A percentile compares a stretch with the other conserved stretches of the same genome.
phyloP scores from a whole-genome alignment of 495 filamentous ascomycete species.

The Venustampulla echinocandica region DNA sequence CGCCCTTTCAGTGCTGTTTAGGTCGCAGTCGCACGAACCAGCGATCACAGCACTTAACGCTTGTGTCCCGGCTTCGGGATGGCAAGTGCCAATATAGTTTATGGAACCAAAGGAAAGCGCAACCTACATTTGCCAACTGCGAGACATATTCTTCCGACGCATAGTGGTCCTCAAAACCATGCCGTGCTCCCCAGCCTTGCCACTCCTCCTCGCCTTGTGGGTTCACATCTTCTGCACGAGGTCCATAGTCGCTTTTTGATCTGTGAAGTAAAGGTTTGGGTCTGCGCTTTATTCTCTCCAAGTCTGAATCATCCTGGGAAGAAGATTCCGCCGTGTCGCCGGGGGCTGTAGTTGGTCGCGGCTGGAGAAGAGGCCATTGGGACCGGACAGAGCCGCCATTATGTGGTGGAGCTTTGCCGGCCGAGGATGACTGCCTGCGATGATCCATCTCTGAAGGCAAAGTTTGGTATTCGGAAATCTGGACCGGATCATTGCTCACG shows the following conservation, averaged over 20 bases:
- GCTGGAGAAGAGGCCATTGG: conserved; percentile 5
- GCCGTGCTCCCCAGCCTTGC: conserved; percentile 46
- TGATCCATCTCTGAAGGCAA: conserved; percentile 4
- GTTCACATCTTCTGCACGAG: conserved; percentile 34
- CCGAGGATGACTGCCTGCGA: not conserved
- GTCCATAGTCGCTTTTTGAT: conserved; percentile 64
- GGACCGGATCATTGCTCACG: conserved; percentile 18
- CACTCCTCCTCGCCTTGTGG: conserved; percentile 28
- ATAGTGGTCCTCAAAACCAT: conserved; percentile 64
- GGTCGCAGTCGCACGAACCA: too few relatives aligned
- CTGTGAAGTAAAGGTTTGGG: conserved; percentile 52
- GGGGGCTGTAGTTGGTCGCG: conserved; percentile 16
- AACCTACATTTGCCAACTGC: conserved; percentile 45
- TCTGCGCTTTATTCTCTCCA: conserved; percentile 24
- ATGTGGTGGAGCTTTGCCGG: not conserved
- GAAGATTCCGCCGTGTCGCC: conserved; percentile 14
- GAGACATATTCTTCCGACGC: conserved; percentile 55
- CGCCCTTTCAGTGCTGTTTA: too few relatives aligned
- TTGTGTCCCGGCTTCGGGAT: not conserved
- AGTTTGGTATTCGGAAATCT: conserved; percentile 7
- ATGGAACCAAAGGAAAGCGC: conserved; percentile 17
- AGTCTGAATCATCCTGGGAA: conserved; percentile 22
- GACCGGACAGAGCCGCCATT: not conserved
- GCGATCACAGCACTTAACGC: too few relatives aligned
- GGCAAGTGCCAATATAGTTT: not conserved